These are phyloP conservation scores for Myxozyma nipponensis DNA, from an alignment of 805 yeast species.

Conservation along the genomic window DNA sequence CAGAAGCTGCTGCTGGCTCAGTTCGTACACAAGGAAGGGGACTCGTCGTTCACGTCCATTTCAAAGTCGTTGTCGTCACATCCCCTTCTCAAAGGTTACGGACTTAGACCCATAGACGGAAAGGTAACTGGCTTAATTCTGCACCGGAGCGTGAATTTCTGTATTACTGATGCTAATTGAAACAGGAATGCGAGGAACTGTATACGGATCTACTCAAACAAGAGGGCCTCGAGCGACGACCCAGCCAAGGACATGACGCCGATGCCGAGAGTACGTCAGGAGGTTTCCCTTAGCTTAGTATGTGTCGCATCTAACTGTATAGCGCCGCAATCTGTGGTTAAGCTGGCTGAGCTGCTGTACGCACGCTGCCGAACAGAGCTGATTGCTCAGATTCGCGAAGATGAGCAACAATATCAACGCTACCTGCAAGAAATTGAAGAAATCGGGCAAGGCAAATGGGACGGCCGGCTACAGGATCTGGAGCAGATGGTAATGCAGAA, in stretches of 20 bases:
- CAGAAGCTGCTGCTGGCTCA: conserved; percentile 30
- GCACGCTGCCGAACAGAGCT: conserved; percentile 22
- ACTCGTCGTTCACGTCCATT: conserved; percentile 25
- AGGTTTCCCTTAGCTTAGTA: neutral
- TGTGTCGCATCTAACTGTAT: neutral
- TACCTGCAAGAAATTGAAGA: conserved; percentile 41
- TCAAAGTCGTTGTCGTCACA: conserved; percentile 25
- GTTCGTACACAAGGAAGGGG: conserved; percentile 29
- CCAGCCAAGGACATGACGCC: conserved; percentile 20
- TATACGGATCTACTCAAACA: conserved; percentile 15
- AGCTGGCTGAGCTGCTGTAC: conserved; percentile 24
- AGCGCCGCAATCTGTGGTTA: conserved; percentile 29
- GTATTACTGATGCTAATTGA: neutral
- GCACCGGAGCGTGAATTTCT: neutral
- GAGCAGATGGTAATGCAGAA: conserved; percentile 11
- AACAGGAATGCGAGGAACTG: conserved; percentile 26
- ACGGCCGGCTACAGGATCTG: conserved; percentile 36
- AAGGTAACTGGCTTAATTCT: conserved; percentile 5
- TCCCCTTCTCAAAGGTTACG: conserved; percentile 27
- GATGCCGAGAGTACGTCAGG: conserved; percentile 19
- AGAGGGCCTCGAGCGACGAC: conserved; percentile 22
- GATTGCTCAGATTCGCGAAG: conserved; percentile 30
- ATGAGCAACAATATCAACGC: conserved; percentile 39
- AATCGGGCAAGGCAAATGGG: conserved; percentile 44
- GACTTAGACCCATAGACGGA: conserved; percentile 14